A percentile compares a stretch with the other conserved stretches of the same genome.
Evolutionary conservation across 345 rosid species (phyloP).

Genomic region (Adansonia digitata): DNA sequence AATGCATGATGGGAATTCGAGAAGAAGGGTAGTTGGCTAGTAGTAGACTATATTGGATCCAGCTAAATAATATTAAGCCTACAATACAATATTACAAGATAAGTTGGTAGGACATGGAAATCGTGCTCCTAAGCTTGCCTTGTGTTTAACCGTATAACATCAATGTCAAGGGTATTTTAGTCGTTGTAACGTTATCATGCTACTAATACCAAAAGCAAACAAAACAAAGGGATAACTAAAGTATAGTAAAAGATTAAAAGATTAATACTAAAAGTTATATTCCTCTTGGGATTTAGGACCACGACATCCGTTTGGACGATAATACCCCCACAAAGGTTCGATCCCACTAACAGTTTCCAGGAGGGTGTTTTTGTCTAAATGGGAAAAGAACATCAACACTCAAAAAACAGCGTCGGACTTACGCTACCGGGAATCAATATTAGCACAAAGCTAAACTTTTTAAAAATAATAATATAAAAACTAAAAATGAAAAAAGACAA

Average conservation of each 20-base stretch:
- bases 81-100: neutral
- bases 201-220: neutral
- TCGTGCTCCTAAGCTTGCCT: neutral
- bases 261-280: neutral
- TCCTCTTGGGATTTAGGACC: too few species aligned
- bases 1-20: neutral
- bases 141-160: neutral
- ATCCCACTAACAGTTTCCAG: neutral
- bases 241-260: neutral
- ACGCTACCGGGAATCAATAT: conserved; percentile 21
- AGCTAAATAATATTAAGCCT: neutral
- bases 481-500: neutral
- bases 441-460: neutral
- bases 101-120: neutral
- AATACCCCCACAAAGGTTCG: conserved; percentile 1
- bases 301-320: conserved; percentile 9
- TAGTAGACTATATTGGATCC: neutral
- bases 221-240: neutral
- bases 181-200: neutral
- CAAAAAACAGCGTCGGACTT: conserved; percentile 27
- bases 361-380: conserved; percentile 19
- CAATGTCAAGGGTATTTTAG: conserved; percentile 12
- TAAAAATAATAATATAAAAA: neutral
- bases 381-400: neutral
- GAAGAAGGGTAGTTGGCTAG: conserved; percentile 6